These are phyloP conservation scores for Nakazawaea wickerhamii DNA, from an alignment of 805 yeast genomes.

Conservation along the genomic window DNA sequence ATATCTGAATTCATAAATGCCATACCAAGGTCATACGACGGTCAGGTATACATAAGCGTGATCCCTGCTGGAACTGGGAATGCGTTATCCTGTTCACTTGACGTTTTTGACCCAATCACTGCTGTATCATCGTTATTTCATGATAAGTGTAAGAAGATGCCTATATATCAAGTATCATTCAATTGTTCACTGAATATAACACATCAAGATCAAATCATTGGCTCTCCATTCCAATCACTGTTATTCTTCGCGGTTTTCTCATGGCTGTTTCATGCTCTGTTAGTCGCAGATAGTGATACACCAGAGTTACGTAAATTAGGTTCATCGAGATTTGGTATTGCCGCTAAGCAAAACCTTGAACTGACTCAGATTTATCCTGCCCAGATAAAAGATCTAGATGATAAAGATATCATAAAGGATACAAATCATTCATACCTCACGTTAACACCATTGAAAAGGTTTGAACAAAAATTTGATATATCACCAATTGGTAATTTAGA, in stretches of 20 bases:
- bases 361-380: conserved; percentile 51
- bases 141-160: conserved; percentile 28
- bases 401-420: too few relatives aligned
- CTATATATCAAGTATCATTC: conserved; percentile 33
- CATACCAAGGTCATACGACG: too few relatives aligned
- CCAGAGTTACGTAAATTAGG: conserved; percentile 64
- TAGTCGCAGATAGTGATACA: conserved; percentile 75
- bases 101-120: conserved; percentile 27
- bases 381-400: too few relatives aligned
- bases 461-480: conserved; percentile 57
- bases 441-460: conserved; percentile 46
- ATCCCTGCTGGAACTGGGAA: conserved; percentile 88
- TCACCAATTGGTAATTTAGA: conserved; percentile 53
- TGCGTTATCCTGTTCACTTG: conserved; percentile 64
- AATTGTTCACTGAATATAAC: conserved; percentile 17
- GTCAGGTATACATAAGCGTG: conserved; percentile 27
- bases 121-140: conserved; percentile 34
- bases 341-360: conserved; percentile 52
- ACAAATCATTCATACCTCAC: conserved; percentile 50
- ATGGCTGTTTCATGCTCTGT: conserved; percentile 82
- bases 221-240: conserved; percentile 7
- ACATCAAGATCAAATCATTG: conserved; percentile 20
- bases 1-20: conserved; percentile 70
- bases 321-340: conserved; percentile 58
- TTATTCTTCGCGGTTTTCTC: conserved; percentile 61